A percentile compares a stretch with the other conserved stretches of the same genome.
These are phyloP conservation scores for Blastobotrys indianensis DNA, from an alignment of 1,139 yeast genomes.

Conservation along the genomic window DNA sequence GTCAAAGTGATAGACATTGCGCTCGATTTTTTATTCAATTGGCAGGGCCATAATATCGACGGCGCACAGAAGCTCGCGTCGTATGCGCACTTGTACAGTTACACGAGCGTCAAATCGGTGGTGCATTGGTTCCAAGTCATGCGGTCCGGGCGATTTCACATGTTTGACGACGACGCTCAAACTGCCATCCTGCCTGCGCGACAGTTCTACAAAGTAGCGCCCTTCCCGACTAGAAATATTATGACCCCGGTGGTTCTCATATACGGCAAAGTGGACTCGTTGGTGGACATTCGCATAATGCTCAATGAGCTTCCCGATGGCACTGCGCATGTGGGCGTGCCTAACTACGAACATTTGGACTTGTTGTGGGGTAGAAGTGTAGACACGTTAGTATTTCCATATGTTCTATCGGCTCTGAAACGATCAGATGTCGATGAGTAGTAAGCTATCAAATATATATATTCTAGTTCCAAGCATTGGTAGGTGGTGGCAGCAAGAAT, in stretches of 20 bases:
- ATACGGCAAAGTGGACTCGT: constrained; percentile 75
- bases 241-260: constrained; percentile 64
- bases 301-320: constrained; percentile 46
- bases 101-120: constrained; percentile 84
- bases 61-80: constrained; percentile 67
- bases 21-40: constrained; percentile 62
- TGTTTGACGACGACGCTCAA: constrained; percentile 65
- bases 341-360: constrained; percentile 76
- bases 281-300: constrained; percentile 80
- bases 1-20: constrained; percentile 66
- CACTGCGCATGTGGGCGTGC: constrained; percentile 41
- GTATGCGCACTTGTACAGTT: constrained; percentile 80
- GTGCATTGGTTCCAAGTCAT: constrained; percentile 97
- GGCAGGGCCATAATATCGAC: constrained; percentile 68
- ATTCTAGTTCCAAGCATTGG: too few species aligned
- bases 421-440: background rate
- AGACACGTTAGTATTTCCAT: constrained; percentile 46
- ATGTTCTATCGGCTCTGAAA: constrained; percentile 38
- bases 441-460: too few species aligned
- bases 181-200: constrained; percentile 24
- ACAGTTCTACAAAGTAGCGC: constrained; percentile 48
- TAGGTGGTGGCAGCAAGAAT: too few species aligned
- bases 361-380: constrained; percentile 81
- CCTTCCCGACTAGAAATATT: constrained; percentile 62
- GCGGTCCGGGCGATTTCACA: constrained; percentile 70